Base-by-base conservation (phyloP, 108 stramenopile species). In the Skeletonema tropicum region DNA sequence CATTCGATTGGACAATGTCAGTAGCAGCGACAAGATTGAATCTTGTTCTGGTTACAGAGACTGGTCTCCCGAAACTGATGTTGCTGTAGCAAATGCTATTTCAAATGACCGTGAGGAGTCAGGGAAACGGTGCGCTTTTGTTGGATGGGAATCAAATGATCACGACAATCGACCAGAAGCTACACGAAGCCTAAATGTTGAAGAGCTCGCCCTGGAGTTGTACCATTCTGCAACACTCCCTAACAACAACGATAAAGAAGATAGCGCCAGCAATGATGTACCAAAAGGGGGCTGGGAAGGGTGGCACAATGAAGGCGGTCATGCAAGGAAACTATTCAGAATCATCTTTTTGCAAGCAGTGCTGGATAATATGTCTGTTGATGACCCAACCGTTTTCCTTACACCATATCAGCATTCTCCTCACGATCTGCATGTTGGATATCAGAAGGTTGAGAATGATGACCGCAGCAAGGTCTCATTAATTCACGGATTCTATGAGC, bases 251-350 rank as follows among this genome's bases (percentile, higher is more conserved):
- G 76, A 55, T 17, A 57, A 79, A 30, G 60, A 79, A 30, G 60
- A 73, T 17, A 35, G 39, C 32, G 23, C 61, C 31, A 21, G 65
- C 11, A 39, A 39, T 12, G 55, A 39, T 12, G 55, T 35, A 25
- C 35, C 46, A 10, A 63, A 69, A 35, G 91, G 91, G 21, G 77
- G 81, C 1, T 94, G 90, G 87, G 61, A 73, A n/a, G 94, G 94
- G 0, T 94, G 87, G 86, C 94, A 94, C 64, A 86, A 91, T 68
- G 94, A 94, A 74, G 94, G 94, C 29, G 87, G 87, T 5, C 85
- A 85, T 61, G 73, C 91, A 29, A 76, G 91, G 15, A 68, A 83
- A 9, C 66, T 94, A n/a, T 94, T 92, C 79, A 86, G 94, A 69
- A 87, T 94, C 21, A 25, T 94, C 9, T 92, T 85, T 30, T 65